Evolutionary conservation across 371 early-diverging fungal species (phyloP).

Genomic region (Mortierella sp.): DNA sequence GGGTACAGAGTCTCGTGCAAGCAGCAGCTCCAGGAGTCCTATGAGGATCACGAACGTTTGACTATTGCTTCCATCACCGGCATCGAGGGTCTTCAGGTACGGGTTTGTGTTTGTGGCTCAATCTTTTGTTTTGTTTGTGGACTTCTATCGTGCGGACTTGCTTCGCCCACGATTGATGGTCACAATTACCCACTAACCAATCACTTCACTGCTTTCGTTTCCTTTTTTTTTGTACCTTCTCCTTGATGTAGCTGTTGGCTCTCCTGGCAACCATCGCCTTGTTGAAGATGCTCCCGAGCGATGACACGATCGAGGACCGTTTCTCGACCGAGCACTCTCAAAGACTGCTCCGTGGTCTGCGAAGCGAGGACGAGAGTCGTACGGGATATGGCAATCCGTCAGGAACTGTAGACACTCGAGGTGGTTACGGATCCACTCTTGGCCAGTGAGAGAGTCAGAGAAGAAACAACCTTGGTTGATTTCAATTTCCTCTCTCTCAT

Average conservation of each 20-base stretch:
- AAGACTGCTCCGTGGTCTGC: conserved; percentile 29
- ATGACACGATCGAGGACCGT: conserved; percentile 20
- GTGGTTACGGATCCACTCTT: background rate
- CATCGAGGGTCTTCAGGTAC: conserved; percentile 37
- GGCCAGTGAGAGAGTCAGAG: background rate
- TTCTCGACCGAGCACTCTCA: conserved; percentile 29
- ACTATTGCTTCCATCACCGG: conserved; percentile 9
- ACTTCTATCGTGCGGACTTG: background rate
- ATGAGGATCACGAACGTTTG: conserved; percentile 8
- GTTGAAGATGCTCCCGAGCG: conserved; percentile 17
- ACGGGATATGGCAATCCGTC: background rate
- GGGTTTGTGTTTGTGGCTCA: background rate
- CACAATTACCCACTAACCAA: background rate
- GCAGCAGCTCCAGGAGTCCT: conserved; percentile 24
- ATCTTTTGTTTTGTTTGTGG: too few species aligned
- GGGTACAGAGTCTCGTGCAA: conserved; percentile 36
- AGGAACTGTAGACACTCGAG: background rate
- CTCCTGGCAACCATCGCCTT: conserved; percentile 15
- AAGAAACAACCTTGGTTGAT: too few species aligned
- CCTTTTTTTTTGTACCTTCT: background rate
- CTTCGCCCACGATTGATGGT: background rate
- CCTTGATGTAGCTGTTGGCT: conserved; percentile 23
- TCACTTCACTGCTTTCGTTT: background rate
- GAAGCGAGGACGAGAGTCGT: conserved; percentile 27
- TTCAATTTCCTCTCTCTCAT: too few species aligned